A percentile compares a stretch with the other conserved stretches of the same genome.
These are phyloP conservation scores for Pseudozyma tsukubaensis DNA, from an alignment of 1,284 basidiomycete genomes.

Conservation along the genomic window DNA sequence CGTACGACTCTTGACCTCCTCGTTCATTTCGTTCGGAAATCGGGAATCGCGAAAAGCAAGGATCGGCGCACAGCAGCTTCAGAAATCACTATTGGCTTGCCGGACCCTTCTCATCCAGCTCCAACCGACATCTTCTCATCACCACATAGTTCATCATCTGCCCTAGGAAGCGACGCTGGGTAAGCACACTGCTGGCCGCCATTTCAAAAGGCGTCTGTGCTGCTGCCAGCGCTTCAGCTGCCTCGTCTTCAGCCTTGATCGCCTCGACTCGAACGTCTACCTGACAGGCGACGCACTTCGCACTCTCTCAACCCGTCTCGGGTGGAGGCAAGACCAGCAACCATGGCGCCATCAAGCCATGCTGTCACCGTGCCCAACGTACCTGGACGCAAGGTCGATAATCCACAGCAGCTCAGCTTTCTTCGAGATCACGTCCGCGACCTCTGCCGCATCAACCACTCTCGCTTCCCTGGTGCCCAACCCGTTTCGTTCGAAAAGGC, in stretches of 20 bases:
- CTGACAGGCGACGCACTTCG: too few species aligned
- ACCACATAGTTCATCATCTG: not conserved
- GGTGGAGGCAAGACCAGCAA: constrained; percentile 1
- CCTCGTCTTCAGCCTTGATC: not conserved
- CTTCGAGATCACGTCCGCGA: constrained; percentile 48
- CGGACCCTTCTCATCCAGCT: too few species aligned
- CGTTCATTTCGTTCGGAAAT: too few species aligned
- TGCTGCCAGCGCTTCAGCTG: constrained; percentile 18
- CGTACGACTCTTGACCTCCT: too few species aligned
- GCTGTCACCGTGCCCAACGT: constrained; percentile 45
- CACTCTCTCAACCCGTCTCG: not conserved
- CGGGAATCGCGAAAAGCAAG: too few species aligned
- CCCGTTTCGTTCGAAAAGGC: constrained; percentile 61
- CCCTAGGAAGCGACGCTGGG: not conserved
- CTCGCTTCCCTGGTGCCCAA: constrained; percentile 59
- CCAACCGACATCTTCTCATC: not conserved
- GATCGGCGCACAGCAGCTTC: too few species aligned
- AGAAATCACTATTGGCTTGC: too few species aligned
- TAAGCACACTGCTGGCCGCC: constrained; percentile 8
- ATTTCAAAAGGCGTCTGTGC: constrained; percentile 10
- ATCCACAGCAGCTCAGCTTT: constrained; percentile 31
- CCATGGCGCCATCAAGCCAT: constrained; percentile 47
- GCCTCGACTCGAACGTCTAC: too few species aligned
- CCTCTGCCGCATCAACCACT: constrained; percentile 41
- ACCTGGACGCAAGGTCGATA: constrained; percentile 39